A percentile compares a stretch with the other conserved stretches of the same genome.
These are phyloP conservation scores for Beverwykella pulmonaria DNA, from an alignment of 495 filamentous ascomycete genomes.

Conservation along the genomic window DNA sequence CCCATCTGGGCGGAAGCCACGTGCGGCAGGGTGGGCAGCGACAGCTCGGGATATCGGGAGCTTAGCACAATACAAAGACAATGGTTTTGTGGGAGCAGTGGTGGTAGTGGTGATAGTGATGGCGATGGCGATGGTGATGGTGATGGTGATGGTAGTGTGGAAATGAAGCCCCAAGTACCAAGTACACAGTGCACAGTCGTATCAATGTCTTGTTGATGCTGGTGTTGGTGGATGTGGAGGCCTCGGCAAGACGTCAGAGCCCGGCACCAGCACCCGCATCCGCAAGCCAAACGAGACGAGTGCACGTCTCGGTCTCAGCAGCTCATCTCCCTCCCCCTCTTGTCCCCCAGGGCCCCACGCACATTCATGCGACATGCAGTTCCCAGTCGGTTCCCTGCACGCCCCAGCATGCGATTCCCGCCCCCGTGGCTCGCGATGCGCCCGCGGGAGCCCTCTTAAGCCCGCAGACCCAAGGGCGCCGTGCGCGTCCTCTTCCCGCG, in stretches of 20 bases:
- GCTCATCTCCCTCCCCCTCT: not conserved
- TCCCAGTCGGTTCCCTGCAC: not conserved
- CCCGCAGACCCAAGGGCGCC: not conserved
- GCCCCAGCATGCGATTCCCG: slow-evolving; percentile 1
- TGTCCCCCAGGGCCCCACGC: not conserved
- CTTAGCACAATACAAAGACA: not conserved
- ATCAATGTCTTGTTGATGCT: no score
- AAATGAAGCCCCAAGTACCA: no score
- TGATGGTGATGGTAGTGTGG: no score
- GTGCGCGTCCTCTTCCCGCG: not conserved
- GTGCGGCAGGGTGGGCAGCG: not conserved
- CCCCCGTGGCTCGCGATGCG: slow-evolving; percentile 1
- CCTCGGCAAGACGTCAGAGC: no score
- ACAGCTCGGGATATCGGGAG: not conserved
- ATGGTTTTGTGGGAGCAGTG: no score
- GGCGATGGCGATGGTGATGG: no score
- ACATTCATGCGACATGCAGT: slow-evolving; percentile 4
- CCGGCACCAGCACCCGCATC: no score
- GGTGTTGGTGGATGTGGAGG: no score
- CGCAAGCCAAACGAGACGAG: no score
- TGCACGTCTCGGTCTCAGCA: not conserved
- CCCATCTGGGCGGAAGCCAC: not conserved
- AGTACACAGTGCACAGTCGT: no score
- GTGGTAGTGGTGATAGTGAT: no score
- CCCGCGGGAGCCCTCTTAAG: not conserved